phyloP scores from a whole-genome alignment of 495 filamentous ascomycete genomes.

The Penicillium subrubescens region DNA sequence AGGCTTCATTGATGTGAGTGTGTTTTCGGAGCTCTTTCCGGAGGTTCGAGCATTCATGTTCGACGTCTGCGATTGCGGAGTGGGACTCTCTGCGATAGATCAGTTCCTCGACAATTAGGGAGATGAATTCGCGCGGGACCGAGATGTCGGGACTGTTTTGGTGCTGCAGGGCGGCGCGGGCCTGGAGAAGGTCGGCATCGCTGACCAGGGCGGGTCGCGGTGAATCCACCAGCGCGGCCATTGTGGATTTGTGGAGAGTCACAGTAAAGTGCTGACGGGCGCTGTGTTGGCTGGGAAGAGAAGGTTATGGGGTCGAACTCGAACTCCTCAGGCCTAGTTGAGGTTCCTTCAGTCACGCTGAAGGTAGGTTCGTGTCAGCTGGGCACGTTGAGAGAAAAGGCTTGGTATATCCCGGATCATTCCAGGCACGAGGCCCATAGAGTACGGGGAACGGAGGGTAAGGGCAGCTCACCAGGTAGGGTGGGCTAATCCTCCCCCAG shows the following conservation, averaged over 20 bases:
- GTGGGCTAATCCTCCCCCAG: not conserved
- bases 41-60: constrained; percentile 57
- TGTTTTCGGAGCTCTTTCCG: constrained; percentile 87
- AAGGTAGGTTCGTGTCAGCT: not conserved
- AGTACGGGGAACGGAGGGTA: too few relatives aligned
- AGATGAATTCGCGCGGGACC: constrained; percentile 60
- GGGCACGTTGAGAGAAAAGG: not conserved
- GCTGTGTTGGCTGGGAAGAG: not conserved
- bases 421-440: not conserved
- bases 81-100: constrained; percentile 36
- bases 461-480: constrained; percentile 4
- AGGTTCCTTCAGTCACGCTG: not conserved
- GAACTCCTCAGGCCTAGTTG: not conserved
- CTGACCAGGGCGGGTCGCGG: constrained; percentile 41
- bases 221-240: constrained; percentile 25
- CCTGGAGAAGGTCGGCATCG: constrained; percentile 62
- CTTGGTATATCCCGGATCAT: not conserved
- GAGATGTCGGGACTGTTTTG: constrained; percentile 65
- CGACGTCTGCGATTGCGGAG: constrained; percentile 33
- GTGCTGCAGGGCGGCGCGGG: constrained; percentile 66
- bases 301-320: not conserved
- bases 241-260: constrained; percentile 8
- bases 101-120: constrained; percentile 54
- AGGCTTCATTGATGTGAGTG: constrained; percentile 90
- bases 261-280: not conserved